Percentiles rank a stretch among this genome's conserved stretches.
These are phyloP conservation scores for Exutisphaerella laricina DNA, from an alignment of 2,329 filamentous ascomycete species.

Conservation along the genomic window DNA sequence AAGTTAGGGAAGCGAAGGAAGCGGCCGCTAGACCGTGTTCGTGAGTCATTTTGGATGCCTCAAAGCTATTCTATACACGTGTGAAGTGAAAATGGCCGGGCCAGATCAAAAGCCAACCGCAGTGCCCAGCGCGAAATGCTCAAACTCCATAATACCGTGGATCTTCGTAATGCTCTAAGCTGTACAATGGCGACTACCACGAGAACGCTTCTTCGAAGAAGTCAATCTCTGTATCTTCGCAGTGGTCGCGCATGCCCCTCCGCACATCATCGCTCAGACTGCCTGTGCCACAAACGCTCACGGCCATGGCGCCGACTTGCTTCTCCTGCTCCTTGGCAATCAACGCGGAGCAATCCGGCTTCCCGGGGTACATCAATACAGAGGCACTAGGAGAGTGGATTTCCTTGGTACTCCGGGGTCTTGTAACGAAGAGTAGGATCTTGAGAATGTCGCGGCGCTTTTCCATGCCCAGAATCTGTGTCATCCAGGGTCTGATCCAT, in stretches of 20 bases:
- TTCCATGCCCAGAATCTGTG: constrained; percentile 73
- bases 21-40: too few relatives aligned
- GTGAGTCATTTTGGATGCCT: not conserved
- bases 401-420: constrained; percentile 76
- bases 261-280: constrained; percentile 70
- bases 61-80: not conserved
- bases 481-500: constrained; percentile 93
- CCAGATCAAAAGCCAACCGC: not conserved
- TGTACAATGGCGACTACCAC: constrained; percentile 40
- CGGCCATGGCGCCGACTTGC: constrained; percentile 81
- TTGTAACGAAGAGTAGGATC: constrained; percentile 85
- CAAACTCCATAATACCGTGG: not conserved
- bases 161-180: constrained; percentile 1
- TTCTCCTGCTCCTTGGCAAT: constrained; percentile 74
- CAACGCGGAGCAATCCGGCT: constrained; percentile 76
- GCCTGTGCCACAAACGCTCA: constrained; percentile 73
- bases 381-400: constrained; percentile 70
- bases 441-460: constrained; percentile 74
- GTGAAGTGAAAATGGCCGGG: not conserved
- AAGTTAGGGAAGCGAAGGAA: too few relatives aligned
- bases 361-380: constrained; percentile 87
- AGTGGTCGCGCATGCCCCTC: constrained; percentile 58
- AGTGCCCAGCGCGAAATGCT: not conserved
- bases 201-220: constrained; percentile 76
- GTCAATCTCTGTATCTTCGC: constrained; percentile 63